Evolutionary conservation across 345 rosid species (phyloP).

Genomic region (Eucalyptus polybractea): DNA sequence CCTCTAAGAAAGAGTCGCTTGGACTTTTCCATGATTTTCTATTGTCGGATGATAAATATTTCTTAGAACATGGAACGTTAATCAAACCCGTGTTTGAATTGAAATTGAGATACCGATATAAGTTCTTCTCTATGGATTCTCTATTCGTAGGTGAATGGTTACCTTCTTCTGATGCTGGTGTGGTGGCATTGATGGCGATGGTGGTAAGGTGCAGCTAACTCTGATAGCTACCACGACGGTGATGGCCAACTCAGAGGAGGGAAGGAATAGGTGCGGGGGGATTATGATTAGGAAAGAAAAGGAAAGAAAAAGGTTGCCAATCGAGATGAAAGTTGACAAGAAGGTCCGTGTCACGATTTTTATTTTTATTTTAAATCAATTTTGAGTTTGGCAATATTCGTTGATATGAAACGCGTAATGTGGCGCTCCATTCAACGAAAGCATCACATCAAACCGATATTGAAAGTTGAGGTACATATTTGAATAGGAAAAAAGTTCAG

Average conservation of each 20-base stretch:
- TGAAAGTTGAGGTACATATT: not conserved
- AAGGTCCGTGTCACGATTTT: not conserved
- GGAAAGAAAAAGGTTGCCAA: not conserved
- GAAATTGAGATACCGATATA: too few relatives aligned
- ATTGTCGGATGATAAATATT: too few relatives aligned
- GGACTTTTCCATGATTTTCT: too few relatives aligned
- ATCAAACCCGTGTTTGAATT: too few relatives aligned
- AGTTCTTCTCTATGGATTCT: not conserved
- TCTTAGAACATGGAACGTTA: rapidly evolving
- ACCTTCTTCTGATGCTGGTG: not conserved
- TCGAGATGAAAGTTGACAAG: not conserved
- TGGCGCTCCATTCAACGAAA: not conserved
- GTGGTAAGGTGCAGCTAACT: not conserved
- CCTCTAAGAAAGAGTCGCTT: not conserved
- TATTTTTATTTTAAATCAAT: not conserved
- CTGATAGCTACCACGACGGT: not conserved
- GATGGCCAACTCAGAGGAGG: not conserved
- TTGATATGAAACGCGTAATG: not conserved
- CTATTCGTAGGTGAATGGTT: not conserved
- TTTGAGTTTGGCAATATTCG: not conserved
- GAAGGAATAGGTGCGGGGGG: not conserved
- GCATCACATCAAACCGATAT: not conserved
- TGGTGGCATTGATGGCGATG: not conserved
- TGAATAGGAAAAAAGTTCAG: not conserved
- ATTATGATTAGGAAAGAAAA: not conserved